Evolutionary conservation across 306 rosid genomes (phyloP).

Genomic region (Quercus aquifolioides): DNA sequence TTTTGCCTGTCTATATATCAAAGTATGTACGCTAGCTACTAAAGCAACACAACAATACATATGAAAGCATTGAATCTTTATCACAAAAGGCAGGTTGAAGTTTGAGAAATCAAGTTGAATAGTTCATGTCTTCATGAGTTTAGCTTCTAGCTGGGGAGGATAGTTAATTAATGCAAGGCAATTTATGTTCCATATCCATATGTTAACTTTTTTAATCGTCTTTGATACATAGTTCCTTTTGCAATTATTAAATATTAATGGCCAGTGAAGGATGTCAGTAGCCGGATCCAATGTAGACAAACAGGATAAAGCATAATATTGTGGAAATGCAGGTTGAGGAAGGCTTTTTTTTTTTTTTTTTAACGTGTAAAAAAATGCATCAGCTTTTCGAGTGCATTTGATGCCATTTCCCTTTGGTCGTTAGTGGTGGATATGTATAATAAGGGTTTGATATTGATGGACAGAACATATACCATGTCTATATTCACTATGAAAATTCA

Average conservation of each 20-base stretch:
- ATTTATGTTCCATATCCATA: background rate
- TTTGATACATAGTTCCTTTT: background rate
- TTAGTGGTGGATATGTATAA: background rate
- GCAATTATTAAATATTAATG: background rate
- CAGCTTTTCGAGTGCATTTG: too few species aligned
- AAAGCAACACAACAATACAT: too few species aligned
- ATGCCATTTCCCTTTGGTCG: background rate
- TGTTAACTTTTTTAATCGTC: background rate
- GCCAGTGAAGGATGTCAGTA: background rate
- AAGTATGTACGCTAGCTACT: too few species aligned
- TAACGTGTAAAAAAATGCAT: too few species aligned
- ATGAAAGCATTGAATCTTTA: too few species aligned
- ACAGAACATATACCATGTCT: slow-evolving; percentile 39
- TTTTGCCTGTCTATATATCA: too few species aligned
- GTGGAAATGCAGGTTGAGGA: too few species aligned
- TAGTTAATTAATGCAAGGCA: background rate
- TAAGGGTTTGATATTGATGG: slow-evolving; percentile 18
- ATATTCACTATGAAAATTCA: slow-evolving; percentile 25
- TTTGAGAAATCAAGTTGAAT: background rate
- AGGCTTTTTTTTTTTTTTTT: too few species aligned
- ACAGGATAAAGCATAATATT: too few species aligned
- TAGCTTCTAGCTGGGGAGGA: background rate
- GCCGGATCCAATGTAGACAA: background rate
- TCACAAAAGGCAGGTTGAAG: too few species aligned
- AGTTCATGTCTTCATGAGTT: background rate